Evolutionary conservation across 441 rosid species (phyloP).

Genomic region (Melianthus villosus): DNA sequence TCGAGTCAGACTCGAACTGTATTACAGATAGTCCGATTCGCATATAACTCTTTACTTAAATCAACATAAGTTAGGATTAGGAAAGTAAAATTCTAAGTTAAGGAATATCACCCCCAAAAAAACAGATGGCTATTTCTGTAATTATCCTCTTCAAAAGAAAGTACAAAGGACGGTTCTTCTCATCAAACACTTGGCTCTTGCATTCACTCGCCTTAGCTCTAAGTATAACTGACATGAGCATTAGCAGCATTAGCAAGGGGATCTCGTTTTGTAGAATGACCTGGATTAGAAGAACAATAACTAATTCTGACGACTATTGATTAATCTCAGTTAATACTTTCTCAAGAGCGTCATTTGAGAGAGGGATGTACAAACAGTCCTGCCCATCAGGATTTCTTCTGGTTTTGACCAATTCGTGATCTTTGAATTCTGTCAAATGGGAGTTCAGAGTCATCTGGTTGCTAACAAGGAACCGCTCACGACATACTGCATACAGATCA

Average conservation of each 20-base stretch:
- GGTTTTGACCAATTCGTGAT: constrained; percentile 73
- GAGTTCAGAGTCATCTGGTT: constrained; percentile 77
- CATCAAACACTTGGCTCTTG: too few species aligned
- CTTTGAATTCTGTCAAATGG: constrained; percentile 83
- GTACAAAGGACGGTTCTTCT: too few species aligned
- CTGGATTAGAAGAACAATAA: background rate
- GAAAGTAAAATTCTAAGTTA: too few species aligned
- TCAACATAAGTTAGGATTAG: too few species aligned
- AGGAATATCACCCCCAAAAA: too few species aligned
- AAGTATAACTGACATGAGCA: too few species aligned
- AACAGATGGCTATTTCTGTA: too few species aligned
- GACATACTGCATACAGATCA: constrained; percentile 40
- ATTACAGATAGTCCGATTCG: too few species aligned
- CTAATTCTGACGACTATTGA: constrained; percentile 17
- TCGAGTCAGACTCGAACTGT: too few species aligned
- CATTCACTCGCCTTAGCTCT: too few species aligned
- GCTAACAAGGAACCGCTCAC: constrained; percentile 77
- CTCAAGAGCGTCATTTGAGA: constrained; percentile 46
- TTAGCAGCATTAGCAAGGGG: background rate
- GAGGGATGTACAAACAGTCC: constrained; percentile 69
- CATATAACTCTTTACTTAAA: too few species aligned
- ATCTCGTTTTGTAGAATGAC: background rate
- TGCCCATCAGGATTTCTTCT: constrained; percentile 66
- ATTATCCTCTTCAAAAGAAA: too few species aligned
- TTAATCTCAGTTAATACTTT: constrained; percentile 48